phyloP scores from a whole-genome alignment of 805 yeast genomes.

The Saccharomycopsis sp. region DNA sequence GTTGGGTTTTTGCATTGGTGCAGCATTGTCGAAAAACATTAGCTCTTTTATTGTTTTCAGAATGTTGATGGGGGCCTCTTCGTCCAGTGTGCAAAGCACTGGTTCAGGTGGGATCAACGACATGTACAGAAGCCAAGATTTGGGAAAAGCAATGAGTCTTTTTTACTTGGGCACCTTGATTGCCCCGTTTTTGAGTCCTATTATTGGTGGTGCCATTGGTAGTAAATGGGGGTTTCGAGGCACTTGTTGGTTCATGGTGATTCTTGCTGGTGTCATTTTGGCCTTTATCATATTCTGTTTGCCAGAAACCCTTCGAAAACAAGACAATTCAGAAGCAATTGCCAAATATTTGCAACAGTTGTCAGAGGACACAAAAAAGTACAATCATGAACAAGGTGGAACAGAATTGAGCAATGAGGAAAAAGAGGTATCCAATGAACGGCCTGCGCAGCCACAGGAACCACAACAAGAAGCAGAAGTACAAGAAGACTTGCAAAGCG shows the following conservation, averaged over 20 bases:
- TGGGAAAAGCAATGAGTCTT: slow-evolving; percentile 75
- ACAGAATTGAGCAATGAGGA: background rate
- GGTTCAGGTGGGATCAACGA: slow-evolving; percentile 88
- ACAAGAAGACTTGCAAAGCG: slow-evolving; percentile 3
- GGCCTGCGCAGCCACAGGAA: background rate
- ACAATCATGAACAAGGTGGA: slow-evolving; percentile 1
- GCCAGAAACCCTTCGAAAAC: slow-evolving; percentile 72
- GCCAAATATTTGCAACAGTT: slow-evolving; percentile 34
- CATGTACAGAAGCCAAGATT: slow-evolving; percentile 50
- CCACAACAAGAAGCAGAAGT: slow-evolving; percentile 9
- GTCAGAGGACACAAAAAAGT: slow-evolving; percentile 21
- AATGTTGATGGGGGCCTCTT: slow-evolving; percentile 66
- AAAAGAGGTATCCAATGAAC: background rate
- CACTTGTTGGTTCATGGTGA: slow-evolving; percentile 77
- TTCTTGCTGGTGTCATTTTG: slow-evolving; percentile 48
- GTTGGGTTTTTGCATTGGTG: slow-evolving; percentile 60
- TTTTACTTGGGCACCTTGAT: slow-evolving; percentile 74
- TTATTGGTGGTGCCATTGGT: slow-evolving; percentile 68
- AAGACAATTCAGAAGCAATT: slow-evolving; percentile 45
- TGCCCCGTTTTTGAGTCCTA: slow-evolving; percentile 76
- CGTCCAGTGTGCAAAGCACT: slow-evolving; percentile 79
- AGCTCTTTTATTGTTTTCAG: slow-evolving; percentile 58
- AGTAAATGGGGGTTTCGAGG: slow-evolving; percentile 79
- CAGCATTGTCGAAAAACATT: slow-evolving; percentile 56
- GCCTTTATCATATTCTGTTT: slow-evolving; percentile 43